Evolutionary conservation across 2,329 filamentous ascomycete species (phyloP).

Genomic region (Venturia carpophila): DNA sequence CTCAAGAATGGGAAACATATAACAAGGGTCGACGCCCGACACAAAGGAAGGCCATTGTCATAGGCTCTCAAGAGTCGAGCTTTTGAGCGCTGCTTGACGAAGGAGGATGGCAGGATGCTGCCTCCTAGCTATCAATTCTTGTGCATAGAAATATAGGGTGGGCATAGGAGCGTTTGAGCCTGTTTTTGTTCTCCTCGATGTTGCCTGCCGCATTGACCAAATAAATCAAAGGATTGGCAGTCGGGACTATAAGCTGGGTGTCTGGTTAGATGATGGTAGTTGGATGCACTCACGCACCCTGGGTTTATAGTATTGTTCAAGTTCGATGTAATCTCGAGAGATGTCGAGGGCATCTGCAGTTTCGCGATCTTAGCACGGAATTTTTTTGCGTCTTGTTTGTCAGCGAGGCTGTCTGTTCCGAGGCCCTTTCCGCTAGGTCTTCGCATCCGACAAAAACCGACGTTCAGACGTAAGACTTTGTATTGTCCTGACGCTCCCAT

Average conservation of each 20-base stretch:
- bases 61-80: background rate
- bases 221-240: slow-evolving; percentile 3
- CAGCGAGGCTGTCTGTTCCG: background rate
- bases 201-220: slow-evolving; percentile 3
- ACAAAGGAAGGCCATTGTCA: background rate
- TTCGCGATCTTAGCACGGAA: background rate
- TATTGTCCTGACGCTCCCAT: too few relatives aligned
- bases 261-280: background rate
- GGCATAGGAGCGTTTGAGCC: slow-evolving; percentile 9
- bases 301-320: slow-evolving; percentile 5
- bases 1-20: slow-evolving; percentile 71
- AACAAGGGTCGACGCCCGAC: slow-evolving; percentile 17
- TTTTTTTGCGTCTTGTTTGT: background rate
- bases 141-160: background rate
- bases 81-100: background rate
- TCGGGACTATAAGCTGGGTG: background rate
- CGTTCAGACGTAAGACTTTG: background rate
- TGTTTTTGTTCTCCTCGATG: background rate
- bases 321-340: background rate
- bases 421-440: background rate
- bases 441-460: background rate
- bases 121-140: background rate
- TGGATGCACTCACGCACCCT: background rate
- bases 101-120: background rate
- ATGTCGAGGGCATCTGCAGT: background rate